These are phyloP conservation scores for Trypanosoma cruzi DNA, from an alignment of 208 protist genomes.

Conservation along the genomic window DNA sequence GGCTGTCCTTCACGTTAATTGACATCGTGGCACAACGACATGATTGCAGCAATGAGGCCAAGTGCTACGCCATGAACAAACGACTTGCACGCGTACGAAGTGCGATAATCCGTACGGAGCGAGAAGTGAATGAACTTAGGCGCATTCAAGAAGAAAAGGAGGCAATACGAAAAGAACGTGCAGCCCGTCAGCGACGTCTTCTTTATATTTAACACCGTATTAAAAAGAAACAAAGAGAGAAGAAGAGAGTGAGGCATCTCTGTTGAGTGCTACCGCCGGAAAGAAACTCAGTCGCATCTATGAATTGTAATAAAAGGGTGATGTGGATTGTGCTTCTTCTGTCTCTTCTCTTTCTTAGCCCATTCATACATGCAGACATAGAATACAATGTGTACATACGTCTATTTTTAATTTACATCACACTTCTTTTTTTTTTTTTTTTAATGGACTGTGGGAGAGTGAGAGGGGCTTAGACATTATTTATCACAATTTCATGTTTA, in stretches of 20 bases:
- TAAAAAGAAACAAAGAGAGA: not conserved
- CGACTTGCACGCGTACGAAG: conserved; percentile 21
- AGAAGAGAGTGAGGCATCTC: not conserved
- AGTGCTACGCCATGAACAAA: conserved; percentile 29
- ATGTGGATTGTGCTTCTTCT: no score
- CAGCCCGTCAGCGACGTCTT: not conserved
- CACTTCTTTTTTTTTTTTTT: no score
- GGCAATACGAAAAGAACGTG: conserved; percentile 4
- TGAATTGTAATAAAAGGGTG: no score
- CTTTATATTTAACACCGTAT: not conserved
- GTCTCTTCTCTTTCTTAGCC: no score
- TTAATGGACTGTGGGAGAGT: no score
- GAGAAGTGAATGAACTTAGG: conserved; percentile 21
- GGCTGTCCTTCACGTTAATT: not conserved
- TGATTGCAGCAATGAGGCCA: conserved; percentile 28
- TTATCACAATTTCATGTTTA: no score
- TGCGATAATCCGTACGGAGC: conserved; percentile 17
- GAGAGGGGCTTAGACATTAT: no score
- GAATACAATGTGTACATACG: no score
- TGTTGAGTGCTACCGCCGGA: no score
- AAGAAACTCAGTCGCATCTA: no score
- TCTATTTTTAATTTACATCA: no score
- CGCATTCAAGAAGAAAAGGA: conserved; percentile 23
- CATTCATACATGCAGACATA: no score
- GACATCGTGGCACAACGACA: conserved; percentile 1